Base-by-base conservation (phyloP, 495 filamentous ascomycete genomes). In the Daldinia caldariorum region DNA sequence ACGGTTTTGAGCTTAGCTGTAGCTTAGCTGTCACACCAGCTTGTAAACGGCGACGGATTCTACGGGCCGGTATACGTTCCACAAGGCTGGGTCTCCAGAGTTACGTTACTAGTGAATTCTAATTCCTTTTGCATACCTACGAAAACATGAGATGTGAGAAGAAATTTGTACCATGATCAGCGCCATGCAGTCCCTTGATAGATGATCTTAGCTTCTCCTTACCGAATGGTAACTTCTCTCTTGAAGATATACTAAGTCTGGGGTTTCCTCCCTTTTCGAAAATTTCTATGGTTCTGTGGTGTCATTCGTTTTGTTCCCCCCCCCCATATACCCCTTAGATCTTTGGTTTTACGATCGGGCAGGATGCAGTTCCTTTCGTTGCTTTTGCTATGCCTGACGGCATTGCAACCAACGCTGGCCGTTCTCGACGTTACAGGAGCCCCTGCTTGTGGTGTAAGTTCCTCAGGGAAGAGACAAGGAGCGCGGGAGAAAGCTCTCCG, bases 381-480 rank as follows among this genome's bases (percentile, higher is more conserved):
- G 56, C 43, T 72, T 51, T 34, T 72, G 41, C 60, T 72, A 4
- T 72, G 64, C 60, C 49, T 67, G n/a, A 67, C 59, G 12, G 64
- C 63, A 53, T 61, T 72, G 64, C 69, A 67, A 62, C 59, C 69
- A 50, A 63, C 64, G 69, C 64, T 72, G 69, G 63, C 63, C 64
- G 64, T 61, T 37, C 60, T 63, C 69, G 34, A 67, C 55, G 55
- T 67, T 32, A 51, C 69, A 8, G 69, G 49, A 57, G 58, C 45
- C 38, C 69, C 69, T 31, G 59, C 54, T 39, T 72, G 69, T 53
- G 69, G 69, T 61, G 69, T 72, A 72, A 72, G 69, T 72, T 32
- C 47, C 39, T 22, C 38, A 41, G 53, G 37, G 29, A 32, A 22
- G 49, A 18, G 26, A 26, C 3, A 26, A 16, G 13, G 43, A 8